phyloP scores from a whole-genome alignment of 345 rosid species.

The Linum tenue region DNA sequence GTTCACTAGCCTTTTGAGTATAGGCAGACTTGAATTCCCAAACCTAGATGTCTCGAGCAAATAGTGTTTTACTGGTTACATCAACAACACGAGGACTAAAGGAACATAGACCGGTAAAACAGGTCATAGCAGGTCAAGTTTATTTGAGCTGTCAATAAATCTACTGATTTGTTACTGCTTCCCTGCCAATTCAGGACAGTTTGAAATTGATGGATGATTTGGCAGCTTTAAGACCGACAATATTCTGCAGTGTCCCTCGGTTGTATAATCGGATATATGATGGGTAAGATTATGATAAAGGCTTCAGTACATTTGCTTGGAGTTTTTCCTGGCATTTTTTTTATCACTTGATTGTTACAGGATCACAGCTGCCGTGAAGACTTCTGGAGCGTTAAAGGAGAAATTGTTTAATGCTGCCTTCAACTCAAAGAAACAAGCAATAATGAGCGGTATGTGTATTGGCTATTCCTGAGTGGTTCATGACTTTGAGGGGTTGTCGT shows the following conservation, averaged over 20 bases:
- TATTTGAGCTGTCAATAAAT: background rate
- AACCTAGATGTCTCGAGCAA: too few relatives aligned
- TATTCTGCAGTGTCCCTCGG: conserved; percentile 26
- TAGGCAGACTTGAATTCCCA: too few relatives aligned
- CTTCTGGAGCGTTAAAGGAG: conserved; percentile 21
- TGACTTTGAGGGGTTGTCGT: background rate
- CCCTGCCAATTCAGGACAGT: conserved; percentile 17
- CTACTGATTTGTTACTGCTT: conserved; percentile 1
- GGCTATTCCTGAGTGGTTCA: background rate
- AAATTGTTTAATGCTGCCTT: conserved; percentile 23
- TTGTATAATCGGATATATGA: conserved; percentile 25
- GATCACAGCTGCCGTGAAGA: conserved; percentile 22
- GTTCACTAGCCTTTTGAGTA: too few relatives aligned
- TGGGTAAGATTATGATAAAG: conserved; percentile 13
- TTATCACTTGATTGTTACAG: conserved; percentile 16
- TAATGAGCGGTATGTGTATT: conserved; percentile 22
- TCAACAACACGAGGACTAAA: conserved; percentile 5
- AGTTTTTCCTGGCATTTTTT: conserved; percentile 8
- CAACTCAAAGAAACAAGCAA: conserved; percentile 24
- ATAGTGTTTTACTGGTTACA: background rate
- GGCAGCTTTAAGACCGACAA: conserved; percentile 21
- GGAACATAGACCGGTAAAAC: background rate
- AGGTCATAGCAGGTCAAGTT: too few relatives aligned
- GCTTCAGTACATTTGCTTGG: background rate
- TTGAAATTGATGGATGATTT: conserved; percentile 26